These are phyloP conservation scores for Alternaria gansuensis DNA, from an alignment of 2,329 filamentous ascomycete species.

Conservation along the genomic window DNA sequence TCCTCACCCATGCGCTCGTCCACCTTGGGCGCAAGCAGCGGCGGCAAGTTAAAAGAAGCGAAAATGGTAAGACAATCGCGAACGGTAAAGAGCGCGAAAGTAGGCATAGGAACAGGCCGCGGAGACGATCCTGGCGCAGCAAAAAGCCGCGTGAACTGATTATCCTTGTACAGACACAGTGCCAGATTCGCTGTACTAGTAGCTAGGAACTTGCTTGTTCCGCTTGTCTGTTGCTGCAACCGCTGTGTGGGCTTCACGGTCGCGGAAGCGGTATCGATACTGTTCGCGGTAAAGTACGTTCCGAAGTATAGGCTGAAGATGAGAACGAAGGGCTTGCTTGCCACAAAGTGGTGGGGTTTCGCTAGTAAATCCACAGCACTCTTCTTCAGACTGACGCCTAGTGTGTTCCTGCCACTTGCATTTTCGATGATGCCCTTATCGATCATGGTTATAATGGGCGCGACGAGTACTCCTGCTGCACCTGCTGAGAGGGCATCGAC, in stretches of 20 bases:
- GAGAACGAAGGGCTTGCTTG: constrained; percentile 72
- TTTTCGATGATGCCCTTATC: constrained; percentile 84
- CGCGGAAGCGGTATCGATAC: constrained; percentile 79
- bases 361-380: constrained; percentile 66
- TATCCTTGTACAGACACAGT: constrained; percentile 89
- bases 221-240: constrained; percentile 76
- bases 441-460: constrained; percentile 86
- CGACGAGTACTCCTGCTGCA: constrained; percentile 77
- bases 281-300: constrained; percentile 89
- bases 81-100: constrained; percentile 79
- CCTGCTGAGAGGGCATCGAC: constrained; percentile 75
- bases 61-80: constrained; percentile 91
- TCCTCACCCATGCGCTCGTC: constrained; percentile 54
- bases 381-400: constrained; percentile 66
- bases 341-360: constrained; percentile 68
- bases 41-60: constrained; percentile 88
- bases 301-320: constrained; percentile 79
- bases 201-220: constrained; percentile 80
- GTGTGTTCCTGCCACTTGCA: constrained; percentile 72
- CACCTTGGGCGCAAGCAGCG: constrained; percentile 76
- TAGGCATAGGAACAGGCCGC: constrained; percentile 69
- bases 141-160: constrained; percentile 83
- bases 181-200: constrained; percentile 84
- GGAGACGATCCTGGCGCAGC: constrained; percentile 62
- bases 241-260: constrained; percentile 66